Base-by-base conservation (phyloP, 1,139 yeast genomes). In the Eremothecium coryli region DNA sequence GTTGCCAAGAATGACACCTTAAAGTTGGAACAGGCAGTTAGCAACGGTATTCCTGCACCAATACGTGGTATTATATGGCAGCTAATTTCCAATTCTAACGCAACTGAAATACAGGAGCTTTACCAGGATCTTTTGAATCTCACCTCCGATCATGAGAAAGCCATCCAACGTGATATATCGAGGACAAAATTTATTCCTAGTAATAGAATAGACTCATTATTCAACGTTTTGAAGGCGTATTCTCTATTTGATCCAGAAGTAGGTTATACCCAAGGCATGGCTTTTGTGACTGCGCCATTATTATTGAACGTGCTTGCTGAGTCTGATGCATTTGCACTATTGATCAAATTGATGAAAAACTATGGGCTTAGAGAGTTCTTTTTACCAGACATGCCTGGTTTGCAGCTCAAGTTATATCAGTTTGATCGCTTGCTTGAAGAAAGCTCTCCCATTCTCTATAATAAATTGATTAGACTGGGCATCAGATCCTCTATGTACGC, bases 251-350 rank as follows among this genome's bases (percentile, higher is more conserved):
- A 90, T 53, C 78, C 84, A 1, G 96, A 86, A 38, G 95, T 90
- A 25, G 98, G 98, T 0, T 90, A 90, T 54, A 90, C 96, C 1
- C 97, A 90, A 58, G 97, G 98, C 5, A 85, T 90, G 95, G 94
- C 93, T 2, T 88, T 90, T 51, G 73, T 90, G 29, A 73, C 85
- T 0, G 86, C 85, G 6, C 97, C 97, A 0, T 61, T 90, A 36
- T 66, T 86, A 35, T 69, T 88, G 64, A 84, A 82, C 49, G 71
- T 85, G 75, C 71, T 46, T 16, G 42, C 68, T 26, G 95, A 88
- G 47, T 68, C 79, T 21, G 97, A 90, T 54, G 78, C 95, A 5
- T 88, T 90, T 60, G 76, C 93, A 41, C 58, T 88, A 45, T 65
- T 90, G 38, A 85, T 80, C 10, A 76, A 77, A 35, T 65, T 90